Conservation (phyloP, 805 yeast genomes). For the Ogataea wickerhamii region DNA sequence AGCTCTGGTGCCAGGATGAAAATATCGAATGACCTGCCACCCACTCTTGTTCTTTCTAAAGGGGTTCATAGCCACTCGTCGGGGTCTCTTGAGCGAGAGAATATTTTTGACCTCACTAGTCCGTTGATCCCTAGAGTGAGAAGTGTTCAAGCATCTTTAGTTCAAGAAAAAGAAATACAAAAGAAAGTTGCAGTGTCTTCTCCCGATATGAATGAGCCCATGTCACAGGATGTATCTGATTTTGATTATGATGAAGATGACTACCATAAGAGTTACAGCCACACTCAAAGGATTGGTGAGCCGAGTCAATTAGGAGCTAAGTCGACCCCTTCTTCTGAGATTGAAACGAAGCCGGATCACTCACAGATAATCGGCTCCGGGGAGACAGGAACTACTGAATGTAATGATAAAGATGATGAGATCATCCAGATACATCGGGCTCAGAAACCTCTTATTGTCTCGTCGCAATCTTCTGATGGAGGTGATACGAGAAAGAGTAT, state of each 20-base stretch:
- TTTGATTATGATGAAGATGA: conserved; percentile 13
- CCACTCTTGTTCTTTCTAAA: neutral
- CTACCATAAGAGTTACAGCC: conserved; percentile 1
- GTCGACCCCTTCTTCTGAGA: neutral
- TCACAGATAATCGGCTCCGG: neutral
- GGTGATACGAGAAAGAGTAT: neutral
- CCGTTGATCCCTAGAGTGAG: neutral
- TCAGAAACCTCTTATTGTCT: neutral
- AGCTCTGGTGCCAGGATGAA: conserved; percentile 5
- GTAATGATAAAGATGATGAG: neutral
- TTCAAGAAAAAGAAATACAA: neutral
- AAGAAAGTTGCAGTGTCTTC: conserved; percentile 5
- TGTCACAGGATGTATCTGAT: conserved; percentile 19
- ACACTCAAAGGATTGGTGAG: conserved; percentile 4
- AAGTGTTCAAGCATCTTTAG: too few species aligned
- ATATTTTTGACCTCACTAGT: conserved; percentile 2
- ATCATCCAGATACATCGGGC: neutral
- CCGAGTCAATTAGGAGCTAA: neutral
- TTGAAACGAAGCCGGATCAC: neutral
- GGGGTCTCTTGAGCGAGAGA: neutral
- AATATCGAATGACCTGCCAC: neutral
- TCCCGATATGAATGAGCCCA: conserved; percentile 18
- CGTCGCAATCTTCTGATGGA: neutral
- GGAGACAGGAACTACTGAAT: neutral
- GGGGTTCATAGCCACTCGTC: neutral